Percentiles rank a stretch among this genome's conserved stretches.
phyloP scores from a whole-genome alignment of 495 filamentous ascomycete genomes.

The Aspergillus haitiensis region DNA sequence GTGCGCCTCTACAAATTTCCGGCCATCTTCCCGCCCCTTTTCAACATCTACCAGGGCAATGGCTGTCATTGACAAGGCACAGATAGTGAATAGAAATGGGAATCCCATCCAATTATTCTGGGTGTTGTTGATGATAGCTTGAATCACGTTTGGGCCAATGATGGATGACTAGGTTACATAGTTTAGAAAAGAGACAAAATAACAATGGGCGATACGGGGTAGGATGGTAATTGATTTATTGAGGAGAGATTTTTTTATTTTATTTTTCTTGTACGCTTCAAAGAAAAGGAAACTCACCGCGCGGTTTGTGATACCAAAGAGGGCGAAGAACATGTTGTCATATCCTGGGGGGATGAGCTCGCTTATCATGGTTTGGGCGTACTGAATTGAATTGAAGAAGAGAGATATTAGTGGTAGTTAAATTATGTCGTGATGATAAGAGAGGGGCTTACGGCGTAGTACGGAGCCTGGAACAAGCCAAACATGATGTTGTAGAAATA shows the following conservation, averaged over 20 bases:
- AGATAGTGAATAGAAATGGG: conserved; percentile 50
- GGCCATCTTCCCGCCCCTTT: conserved; percentile 47
- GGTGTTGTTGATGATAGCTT: conserved; percentile 50
- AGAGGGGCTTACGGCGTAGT: conserved; percentile 42
- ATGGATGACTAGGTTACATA: conserved; percentile 43
- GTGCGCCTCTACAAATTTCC: conserved; percentile 40
- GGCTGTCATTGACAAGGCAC: conserved; percentile 40
- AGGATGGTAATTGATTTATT: no score
- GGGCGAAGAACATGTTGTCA: conserved; percentile 55
- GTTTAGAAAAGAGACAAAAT: no score
- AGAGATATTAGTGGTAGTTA: neutral
- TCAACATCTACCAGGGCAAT: conserved; percentile 49
- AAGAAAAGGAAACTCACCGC: conserved; percentile 38
- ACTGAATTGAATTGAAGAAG: conserved; percentile 26
- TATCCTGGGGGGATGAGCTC: conserved; percentile 52
- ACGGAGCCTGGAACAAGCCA: conserved; percentile 51
- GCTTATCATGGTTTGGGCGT: conserved; percentile 56
- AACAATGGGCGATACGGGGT: no score
- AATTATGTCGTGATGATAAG: neutral
- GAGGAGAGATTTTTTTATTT: no score
- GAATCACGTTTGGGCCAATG: conserved; percentile 51
- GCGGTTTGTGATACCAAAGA: conserved; percentile 54
- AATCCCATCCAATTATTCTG: conserved; percentile 55
- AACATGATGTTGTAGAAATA: conserved; percentile 54
- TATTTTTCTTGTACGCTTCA: no score